Percentiles rank a stretch among this genome's conserved stretches.
Conservation (phyloP, 345 rosid species). For the Citrus cavaleriei region DNA sequence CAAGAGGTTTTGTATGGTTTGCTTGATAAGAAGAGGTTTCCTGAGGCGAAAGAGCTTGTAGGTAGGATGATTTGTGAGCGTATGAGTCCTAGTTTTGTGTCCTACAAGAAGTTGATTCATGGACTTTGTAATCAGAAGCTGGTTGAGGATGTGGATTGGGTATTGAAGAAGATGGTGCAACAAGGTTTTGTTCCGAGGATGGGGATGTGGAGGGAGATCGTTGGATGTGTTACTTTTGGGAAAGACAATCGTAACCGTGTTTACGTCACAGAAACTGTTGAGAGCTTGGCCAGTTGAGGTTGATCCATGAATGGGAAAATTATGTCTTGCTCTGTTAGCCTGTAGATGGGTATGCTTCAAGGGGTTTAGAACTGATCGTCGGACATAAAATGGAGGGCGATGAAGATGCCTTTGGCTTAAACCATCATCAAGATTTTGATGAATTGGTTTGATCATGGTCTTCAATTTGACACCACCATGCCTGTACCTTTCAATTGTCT, state of each 20-base stretch:
- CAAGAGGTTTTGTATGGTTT: constrained; percentile 81
- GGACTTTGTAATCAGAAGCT: constrained; percentile 52
- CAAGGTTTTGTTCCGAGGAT: constrained; percentile 77
- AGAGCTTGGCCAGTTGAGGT: not conserved
- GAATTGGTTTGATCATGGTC: not conserved
- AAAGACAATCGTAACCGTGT: not conserved
- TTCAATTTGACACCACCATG: not conserved
- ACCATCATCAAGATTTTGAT: not conserved
- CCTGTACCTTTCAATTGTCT: not conserved
- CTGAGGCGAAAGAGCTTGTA: constrained; percentile 57
- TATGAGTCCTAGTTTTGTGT: constrained; percentile 57
- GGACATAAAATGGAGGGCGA: not conserved
- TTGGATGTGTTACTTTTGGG: constrained; percentile 29
- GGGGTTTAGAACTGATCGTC: not conserved
- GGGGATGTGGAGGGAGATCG: constrained; percentile 64
- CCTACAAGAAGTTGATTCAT: constrained; percentile 58
- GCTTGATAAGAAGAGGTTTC: constrained; percentile 49
- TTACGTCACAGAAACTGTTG: constrained; percentile 16
- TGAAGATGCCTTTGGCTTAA: not conserved
- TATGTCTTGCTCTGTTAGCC: not conserved
- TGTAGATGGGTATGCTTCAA: not conserved
- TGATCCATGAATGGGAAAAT: not conserved
- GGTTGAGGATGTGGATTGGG: constrained; percentile 61
- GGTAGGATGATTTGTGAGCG: constrained; percentile 53
- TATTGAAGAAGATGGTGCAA: constrained; percentile 63